A percentile compares a stretch with the other conserved stretches of the same genome.
Conservation (phyloP, 2,329 filamentous ascomycete species). For the Exserohilum rostratum region DNA sequence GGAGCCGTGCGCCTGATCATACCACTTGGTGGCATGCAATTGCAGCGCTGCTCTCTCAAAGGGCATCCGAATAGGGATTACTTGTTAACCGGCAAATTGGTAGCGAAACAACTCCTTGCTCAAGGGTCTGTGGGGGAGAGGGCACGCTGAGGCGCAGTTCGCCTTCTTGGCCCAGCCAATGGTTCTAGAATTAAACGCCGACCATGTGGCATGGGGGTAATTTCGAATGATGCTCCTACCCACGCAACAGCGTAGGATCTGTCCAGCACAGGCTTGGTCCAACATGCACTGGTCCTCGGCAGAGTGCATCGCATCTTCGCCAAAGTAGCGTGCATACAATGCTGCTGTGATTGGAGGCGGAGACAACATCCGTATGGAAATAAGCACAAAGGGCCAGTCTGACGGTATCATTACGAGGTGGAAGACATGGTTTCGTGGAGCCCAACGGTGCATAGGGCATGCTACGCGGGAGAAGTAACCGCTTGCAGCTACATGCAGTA, state of each 20-base stretch:
- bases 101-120: slow-evolving; percentile 4
- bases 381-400: not conserved
- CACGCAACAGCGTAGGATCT: no score
- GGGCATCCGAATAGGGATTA: not conserved
- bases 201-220: not conserved
- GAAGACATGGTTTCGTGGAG: no score
- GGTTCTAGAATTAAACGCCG: not conserved
- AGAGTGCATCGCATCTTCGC: not conserved
- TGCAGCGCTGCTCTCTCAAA: not conserved
- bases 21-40: not conserved
- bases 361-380: not conserved
- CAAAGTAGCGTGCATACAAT: not conserved
- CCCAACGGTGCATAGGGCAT: no score
- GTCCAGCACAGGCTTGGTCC: no score
- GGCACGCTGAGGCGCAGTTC: slow-evolving; percentile 5
- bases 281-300: not conserved
- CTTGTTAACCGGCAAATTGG: not conserved
- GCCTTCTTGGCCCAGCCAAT: not conserved
- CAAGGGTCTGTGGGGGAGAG: not conserved
- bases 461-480: no score
- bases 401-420: not conserved
- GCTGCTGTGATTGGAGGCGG: not conserved
- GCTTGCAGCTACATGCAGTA: no score
- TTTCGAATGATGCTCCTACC: no score
- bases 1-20: not conserved